phyloP scores from a whole-genome alignment of 2,329 filamentous ascomycete species.

The Claviceps sp. region DNA sequence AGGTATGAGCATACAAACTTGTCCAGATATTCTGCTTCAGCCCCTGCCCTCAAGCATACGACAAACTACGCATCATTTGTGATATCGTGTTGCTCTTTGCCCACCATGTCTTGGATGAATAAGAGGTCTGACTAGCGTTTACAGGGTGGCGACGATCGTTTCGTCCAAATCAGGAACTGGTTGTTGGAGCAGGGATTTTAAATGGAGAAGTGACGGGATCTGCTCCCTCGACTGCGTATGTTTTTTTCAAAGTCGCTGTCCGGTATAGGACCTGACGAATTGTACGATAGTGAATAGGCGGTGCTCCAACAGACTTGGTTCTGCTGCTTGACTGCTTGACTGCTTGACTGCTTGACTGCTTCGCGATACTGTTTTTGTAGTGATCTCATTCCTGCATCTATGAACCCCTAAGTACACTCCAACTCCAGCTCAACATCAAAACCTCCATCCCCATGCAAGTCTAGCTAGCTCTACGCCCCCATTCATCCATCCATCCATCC shows the following conservation, averaged over 20 bases:
- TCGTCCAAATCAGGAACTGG: slow-evolving; percentile 10
- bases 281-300: slow-evolving; percentile 6
- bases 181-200: slow-evolving; percentile 23
- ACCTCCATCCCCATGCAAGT: slow-evolving; percentile 9
- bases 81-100: too few species aligned
- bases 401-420: too few species aligned
- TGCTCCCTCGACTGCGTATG: too few species aligned
- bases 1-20: slow-evolving; percentile 33
- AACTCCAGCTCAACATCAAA: slow-evolving; percentile 3
- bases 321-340: too few species aligned
- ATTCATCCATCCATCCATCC: neutral
- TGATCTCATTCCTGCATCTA: too few species aligned
- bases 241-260: too few species aligned
- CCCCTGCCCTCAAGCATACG: too few species aligned
- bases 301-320: too few species aligned
- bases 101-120: neutral
- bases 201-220: neutral
- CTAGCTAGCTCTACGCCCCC: slow-evolving; percentile 11
- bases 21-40: neutral
- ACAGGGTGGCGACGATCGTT: slow-evolving; percentile 14
- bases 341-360: too few species aligned
- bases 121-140: slow-evolving; percentile 1
- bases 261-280: neutral
- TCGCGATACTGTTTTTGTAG: too few species aligned
- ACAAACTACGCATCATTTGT: too few species aligned